phyloP scores from a whole-genome alignment of 2,329 filamentous ascomycete species.

The Neopestalotiopsis rosae region DNA sequence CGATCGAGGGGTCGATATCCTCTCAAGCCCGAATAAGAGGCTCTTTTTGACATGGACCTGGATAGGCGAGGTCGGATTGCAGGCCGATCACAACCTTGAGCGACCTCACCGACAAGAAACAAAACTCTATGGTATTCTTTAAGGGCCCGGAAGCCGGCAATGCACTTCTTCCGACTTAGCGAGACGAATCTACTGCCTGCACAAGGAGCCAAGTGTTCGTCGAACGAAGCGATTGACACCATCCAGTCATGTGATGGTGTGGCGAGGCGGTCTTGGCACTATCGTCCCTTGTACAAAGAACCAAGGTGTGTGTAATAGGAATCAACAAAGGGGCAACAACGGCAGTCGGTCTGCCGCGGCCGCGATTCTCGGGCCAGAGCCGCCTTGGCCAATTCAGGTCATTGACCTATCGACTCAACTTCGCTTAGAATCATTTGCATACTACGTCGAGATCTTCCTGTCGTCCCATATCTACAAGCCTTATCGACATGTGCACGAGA shows the following conservation, averaged over 20 bases:
- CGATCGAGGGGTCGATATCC: neutral
- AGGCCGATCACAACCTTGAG: neutral
- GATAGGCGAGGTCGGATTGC: neutral
- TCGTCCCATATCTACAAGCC: neutral
- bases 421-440: neutral
- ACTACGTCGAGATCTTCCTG: neutral
- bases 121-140: neutral
- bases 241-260: constrained; percentile 3
- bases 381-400: neutral
- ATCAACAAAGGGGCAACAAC: neutral
- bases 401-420: neutral
- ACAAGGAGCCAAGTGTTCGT: neutral
- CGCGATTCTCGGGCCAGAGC: neutral
- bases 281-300: constrained; percentile 1
- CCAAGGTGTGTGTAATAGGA: neutral
- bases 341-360: neutral
- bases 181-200: neutral
- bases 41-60: neutral
- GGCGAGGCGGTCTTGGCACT: neutral
- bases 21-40: neutral
- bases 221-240: constrained; percentile 1
- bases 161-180: neutral
- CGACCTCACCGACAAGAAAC: neutral
- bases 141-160: neutral
- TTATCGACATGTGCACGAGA: neutral